Evolutionary conservation across 768 basidiomycete species (phyloP), one percentile per base, ranked within the genome.

Genomic region (Clitopilus passeckerianus): DNA sequence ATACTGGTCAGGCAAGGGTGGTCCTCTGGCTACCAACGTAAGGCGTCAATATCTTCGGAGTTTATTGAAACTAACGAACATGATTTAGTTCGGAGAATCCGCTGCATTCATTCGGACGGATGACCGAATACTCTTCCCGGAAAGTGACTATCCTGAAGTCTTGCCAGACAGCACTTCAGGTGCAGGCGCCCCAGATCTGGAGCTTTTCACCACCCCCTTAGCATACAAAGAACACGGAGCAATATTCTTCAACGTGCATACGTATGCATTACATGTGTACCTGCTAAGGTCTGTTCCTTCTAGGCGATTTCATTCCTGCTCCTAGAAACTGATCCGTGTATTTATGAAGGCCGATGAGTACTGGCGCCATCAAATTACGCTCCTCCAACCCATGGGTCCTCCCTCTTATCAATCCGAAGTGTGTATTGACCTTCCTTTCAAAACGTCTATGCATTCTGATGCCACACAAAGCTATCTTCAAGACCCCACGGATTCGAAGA

Each of bases 11-110:
- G 72, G 69, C 10, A 71, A 75, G 1, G 78, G 71, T 2, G 87
- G 87, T 0, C 77, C 81, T 1, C 59, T 89, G 30, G 68, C 83
- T 0, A 75, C 71, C 6, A 88, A 86, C 58, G 87, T 88, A 54
- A 59, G 76, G 27, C 14, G 16, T 58, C 8, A 44, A 24, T 30
- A 34, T 43, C 5, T 7, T 16, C n/a, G 34, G 33, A 27, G 15
- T 15, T 37, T 33, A 27, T 14, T 53, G 5, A 10, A 5, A 10
- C 52, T 37, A 33, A 37, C 27, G 27, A 12, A 16, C 33, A 46
- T 34, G 33, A 43, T 23, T 2, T 34, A 80, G 76, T 71, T 72
- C 37, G 76, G 72, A 7, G 84, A 85, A 66, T 72, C 79, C 14
- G 82, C 78, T 22, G 85, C 81, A 0, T 86, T 87, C 64, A 63